Conservation (phyloP, 2,329 filamentous ascomycete species). For the Albophoma yamanashiensis region DNA sequence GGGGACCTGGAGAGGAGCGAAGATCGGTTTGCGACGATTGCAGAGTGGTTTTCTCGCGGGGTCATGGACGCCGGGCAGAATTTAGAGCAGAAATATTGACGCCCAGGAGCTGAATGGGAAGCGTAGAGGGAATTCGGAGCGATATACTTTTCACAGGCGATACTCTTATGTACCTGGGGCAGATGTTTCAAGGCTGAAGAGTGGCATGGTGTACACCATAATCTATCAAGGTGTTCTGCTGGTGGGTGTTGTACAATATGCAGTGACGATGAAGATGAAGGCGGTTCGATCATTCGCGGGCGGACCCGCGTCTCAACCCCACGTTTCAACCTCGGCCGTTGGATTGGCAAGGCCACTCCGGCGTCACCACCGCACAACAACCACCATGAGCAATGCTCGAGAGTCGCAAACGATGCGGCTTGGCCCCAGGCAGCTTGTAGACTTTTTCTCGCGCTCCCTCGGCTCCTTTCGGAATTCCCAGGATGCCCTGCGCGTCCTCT, state of each 20-base stretch:
- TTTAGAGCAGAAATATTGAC: constrained; percentile 13
- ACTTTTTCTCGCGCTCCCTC: constrained; percentile 34
- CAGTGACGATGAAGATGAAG: neutral
- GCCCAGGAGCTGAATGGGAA: neutral
- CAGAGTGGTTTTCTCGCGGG: constrained; percentile 89
- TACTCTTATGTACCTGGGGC: neutral
- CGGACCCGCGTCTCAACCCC: neutral
- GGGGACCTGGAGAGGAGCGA: constrained; percentile 65
- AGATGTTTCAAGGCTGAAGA: neutral
- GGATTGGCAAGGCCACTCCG: neutral
- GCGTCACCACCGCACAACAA: neutral
- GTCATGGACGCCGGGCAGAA: constrained; percentile 57
- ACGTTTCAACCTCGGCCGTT: neutral
- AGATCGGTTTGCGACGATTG: constrained; percentile 82
- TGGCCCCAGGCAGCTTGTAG: constrained; percentile 18
- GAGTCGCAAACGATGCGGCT: constrained; percentile 8
- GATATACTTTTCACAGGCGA: neutral
- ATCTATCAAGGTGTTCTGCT: too few species aligned
- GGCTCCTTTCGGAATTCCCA: constrained; percentile 30
- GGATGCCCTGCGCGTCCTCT: constrained; percentile 33
- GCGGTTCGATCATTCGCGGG: neutral
- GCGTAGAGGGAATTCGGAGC: neutral
- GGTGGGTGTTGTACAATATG: neutral
- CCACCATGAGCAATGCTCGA: neutral
- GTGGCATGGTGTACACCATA: too few species aligned